Evolutionary conservation across 106 monocot species (phyloP).

Genomic region (Amphibolis antarctica): DNA sequence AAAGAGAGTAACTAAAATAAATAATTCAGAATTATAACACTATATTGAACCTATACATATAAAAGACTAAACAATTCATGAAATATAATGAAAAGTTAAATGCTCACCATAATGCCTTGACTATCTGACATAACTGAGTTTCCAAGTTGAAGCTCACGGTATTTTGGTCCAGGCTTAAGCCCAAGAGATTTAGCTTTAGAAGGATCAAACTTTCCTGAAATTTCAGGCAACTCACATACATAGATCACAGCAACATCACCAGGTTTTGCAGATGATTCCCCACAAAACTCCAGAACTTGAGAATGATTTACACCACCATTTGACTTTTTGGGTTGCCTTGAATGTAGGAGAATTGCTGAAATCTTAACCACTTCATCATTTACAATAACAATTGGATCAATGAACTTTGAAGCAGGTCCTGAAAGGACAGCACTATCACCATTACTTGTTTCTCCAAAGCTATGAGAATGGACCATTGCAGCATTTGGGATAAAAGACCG

Average conservation of each 20-base stretch:
- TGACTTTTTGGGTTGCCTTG: slow-evolving; percentile 16
- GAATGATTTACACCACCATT: slow-evolving; percentile 3
- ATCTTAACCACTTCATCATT: slow-evolving; percentile 89
- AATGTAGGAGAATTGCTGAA: slow-evolving; percentile 62
- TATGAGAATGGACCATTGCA: slow-evolving; percentile 79
- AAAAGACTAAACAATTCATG: background rate
- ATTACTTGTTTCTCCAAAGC: slow-evolving; percentile 48
- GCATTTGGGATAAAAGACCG: slow-evolving; percentile 82
- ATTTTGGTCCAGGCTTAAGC: slow-evolving; percentile 86
- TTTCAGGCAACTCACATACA: slow-evolving; percentile 86
- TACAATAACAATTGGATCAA: slow-evolving; percentile 57
- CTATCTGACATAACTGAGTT: slow-evolving; percentile 81
- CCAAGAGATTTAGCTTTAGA: slow-evolving; percentile 72
- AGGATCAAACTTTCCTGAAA: slow-evolving; percentile 93
- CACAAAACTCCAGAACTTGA: too few species aligned
- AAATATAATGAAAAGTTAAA: background rate
- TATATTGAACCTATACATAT: background rate
- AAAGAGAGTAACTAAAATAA: background rate
- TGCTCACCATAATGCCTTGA: slow-evolving; percentile 46
- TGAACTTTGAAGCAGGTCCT: slow-evolving; percentile 4
- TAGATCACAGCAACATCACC: slow-evolving; percentile 85
- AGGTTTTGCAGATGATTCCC: slow-evolving; percentile 39
- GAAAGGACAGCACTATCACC: slow-evolving; percentile 11
- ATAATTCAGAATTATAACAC: background rate
- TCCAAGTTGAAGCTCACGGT: slow-evolving; percentile 88